These are phyloP conservation scores for Neurospora sp. DNA, from an alignment of 495 filamentous ascomycete species.

Conservation along the genomic window DNA sequence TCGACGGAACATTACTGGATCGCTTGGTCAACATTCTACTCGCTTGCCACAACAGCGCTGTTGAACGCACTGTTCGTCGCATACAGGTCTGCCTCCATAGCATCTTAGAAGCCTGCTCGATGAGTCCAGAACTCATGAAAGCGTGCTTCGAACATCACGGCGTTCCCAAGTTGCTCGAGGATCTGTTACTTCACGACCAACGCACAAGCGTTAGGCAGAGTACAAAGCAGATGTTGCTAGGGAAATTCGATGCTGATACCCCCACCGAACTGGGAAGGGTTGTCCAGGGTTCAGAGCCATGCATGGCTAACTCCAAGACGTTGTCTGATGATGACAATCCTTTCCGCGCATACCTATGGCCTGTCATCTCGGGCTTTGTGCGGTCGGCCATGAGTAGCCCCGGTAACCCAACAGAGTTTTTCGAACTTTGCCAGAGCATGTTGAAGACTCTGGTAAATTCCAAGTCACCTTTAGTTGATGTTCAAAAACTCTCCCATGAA, in stretches of 20 bases:
- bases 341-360: conserved; percentile 40
- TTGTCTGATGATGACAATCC: background rate
- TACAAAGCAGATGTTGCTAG: conserved; percentile 28
- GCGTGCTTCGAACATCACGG: conserved; percentile 36
- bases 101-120: conserved; percentile 54
- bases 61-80: background rate
- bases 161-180: conserved; percentile 21
- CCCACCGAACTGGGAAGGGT: background rate
- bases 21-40: conserved; percentile 30
- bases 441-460: conserved; percentile 47
- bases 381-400: conserved; percentile 24
- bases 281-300: background rate
- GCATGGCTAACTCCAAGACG: background rate
- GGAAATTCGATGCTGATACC: conserved; percentile 8
- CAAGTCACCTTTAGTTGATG: conserved; percentile 38
- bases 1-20: conserved; percentile 23
- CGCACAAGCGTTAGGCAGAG: conserved; percentile 30
- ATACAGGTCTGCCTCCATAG: conserved; percentile 47
- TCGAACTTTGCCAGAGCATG: conserved; percentile 35
- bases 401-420: conserved; percentile 34
- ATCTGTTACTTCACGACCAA: conserved; percentile 33
- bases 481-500: conserved; percentile 19
- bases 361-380: conserved; percentile 33
- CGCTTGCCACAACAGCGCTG: background rate
- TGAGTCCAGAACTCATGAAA: conserved; percentile 49